These are phyloP conservation scores for Bryopsis sp. DNA, from an alignment of 139 green algal species.

Conservation along the genomic window DNA sequence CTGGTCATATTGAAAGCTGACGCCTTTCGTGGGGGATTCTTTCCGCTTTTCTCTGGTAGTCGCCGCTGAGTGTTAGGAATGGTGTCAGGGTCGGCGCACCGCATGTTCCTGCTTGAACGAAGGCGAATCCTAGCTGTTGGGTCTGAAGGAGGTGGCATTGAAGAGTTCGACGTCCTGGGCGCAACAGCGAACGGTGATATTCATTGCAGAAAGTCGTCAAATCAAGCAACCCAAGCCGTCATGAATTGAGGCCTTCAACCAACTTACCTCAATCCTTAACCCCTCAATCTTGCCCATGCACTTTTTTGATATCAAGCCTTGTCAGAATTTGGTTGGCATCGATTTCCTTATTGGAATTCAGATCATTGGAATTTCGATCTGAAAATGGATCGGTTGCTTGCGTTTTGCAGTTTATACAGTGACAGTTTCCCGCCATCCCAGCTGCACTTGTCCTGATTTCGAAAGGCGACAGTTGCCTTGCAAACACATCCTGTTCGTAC, in stretches of 20 bases:
- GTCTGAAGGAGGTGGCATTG: conserved; percentile 21
- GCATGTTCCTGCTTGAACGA: conserved; percentile 45
- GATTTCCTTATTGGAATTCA: too few relatives aligned
- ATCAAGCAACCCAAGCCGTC: too few relatives aligned
- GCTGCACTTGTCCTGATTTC: conserved; percentile 54
- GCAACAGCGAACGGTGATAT: conserved; percentile 40
- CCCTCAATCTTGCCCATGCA: too few relatives aligned
- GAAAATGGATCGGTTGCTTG: too few relatives aligned
- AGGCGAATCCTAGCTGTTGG: conserved; percentile 25
- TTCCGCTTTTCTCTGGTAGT: background rate
- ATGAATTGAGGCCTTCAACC: too few relatives aligned
- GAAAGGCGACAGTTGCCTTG: conserved; percentile 50
- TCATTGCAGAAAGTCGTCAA: too few relatives aligned
- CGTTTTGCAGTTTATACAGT: conserved; percentile 57
- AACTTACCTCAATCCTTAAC: too few relatives aligned
- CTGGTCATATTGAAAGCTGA: background rate
- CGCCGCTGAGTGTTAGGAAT: background rate
- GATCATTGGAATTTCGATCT: too few relatives aligned
- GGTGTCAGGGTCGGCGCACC: conserved; percentile 34
- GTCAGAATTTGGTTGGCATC: too few relatives aligned
- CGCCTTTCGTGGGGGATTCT: background rate
- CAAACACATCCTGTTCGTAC: conserved; percentile 68
- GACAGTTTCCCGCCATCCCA: conserved; percentile 30
- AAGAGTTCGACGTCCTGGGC: conserved; percentile 49
- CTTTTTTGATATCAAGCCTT: too few relatives aligned